Evolutionary conservation across 75 land plant genomes (phyloP), one percentile per base, ranked within the genome.

Genomic region (Selaginella tamariscina): DNA sequence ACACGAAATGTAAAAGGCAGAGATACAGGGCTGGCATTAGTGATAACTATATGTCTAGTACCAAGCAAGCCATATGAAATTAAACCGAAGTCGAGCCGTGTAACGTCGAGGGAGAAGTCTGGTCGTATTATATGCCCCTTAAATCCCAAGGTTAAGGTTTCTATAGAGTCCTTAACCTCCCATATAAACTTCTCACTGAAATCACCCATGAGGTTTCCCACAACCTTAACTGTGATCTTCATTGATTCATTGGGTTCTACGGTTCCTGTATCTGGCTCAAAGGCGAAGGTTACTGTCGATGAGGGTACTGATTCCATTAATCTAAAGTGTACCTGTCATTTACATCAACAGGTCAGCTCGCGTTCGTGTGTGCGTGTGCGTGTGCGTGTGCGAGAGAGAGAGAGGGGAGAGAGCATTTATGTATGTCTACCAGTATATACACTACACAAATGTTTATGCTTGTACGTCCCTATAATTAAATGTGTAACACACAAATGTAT

Each of bases 131-230:
- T 23, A 28, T 2, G 0, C 1, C 74, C 78, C 5, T 31, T 39
- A 0, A 76, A 66, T 39, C 1, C 31, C 32, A 76, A 28, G 8
- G 74, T 31, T 21, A 72, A 56, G 55, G 64, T 76, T 27, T 71
- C 30, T 21, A 72, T 31, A 1, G 74, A 33, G 24, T 66, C 78
- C 15, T 65, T 67, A 31, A 76, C 64, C 24, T 66, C 67, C 78
- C 78, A 76, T 1, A 71, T 24, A 71, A 71, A 71, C 55, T 65
- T 71, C 39, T 56, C 74, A 2, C 65, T 59, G 56, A 76, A 76
- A 11, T 29, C 31, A 30, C 78, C 78, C 30, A 54, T 56, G 1
- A 31, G 24, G 29, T 55, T 32, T 18, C 54, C 27, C 0, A 24
- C 55, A 66, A 56, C 39, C 26, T 71, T 66, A 0, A 71, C 74